These are phyloP conservation scores for Pseudocercospora ulei DNA, from an alignment of 2,329 filamentous ascomycete species.

Conservation along the genomic window DNA sequence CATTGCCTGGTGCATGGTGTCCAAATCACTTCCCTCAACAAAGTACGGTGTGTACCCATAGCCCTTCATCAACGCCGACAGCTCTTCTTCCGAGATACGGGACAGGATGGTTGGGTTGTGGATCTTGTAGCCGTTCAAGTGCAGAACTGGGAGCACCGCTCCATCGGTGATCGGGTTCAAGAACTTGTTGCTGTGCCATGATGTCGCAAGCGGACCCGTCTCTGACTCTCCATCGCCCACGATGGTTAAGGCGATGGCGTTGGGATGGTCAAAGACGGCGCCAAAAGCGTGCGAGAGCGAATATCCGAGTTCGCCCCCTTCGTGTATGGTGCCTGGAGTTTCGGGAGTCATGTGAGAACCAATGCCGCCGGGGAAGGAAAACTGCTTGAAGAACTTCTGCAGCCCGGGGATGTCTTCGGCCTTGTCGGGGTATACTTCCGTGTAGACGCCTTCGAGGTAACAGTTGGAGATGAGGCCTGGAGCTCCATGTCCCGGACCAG, in stretches of 20 bases:
- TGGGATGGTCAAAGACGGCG: conserved; percentile 62
- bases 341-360: conserved; percentile 61
- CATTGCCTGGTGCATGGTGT: conserved; percentile 75
- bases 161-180: conserved; percentile 69
- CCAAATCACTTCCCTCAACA: conserved; percentile 63
- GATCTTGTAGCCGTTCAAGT: conserved; percentile 79
- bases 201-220: conserved; percentile 66
- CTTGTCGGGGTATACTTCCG: conserved; percentile 66
- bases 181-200: conserved; percentile 76
- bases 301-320: conserved; percentile 75
- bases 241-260: conserved; percentile 66
- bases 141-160: conserved; percentile 65
- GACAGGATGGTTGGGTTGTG: conserved; percentile 68
- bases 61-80: conserved; percentile 58
- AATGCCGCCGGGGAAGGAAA: conserved; percentile 71
- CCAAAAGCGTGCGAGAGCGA: conserved; percentile 71
- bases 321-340: conserved; percentile 62
- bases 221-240: conserved; percentile 75
- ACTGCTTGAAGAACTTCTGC: conserved; percentile 70
- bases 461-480: conserved; percentile 66
- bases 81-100: conserved; percentile 63
- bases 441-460: conserved; percentile 68
- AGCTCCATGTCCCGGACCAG: conserved; percentile 67
- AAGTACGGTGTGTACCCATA: conserved; percentile 75
- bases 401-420: conserved; percentile 58